Evolutionary conservation across 352 stramenopile species (phyloP), one percentile per base, ranked within the genome.

Genomic region (Pythium guiyangense): DNA sequence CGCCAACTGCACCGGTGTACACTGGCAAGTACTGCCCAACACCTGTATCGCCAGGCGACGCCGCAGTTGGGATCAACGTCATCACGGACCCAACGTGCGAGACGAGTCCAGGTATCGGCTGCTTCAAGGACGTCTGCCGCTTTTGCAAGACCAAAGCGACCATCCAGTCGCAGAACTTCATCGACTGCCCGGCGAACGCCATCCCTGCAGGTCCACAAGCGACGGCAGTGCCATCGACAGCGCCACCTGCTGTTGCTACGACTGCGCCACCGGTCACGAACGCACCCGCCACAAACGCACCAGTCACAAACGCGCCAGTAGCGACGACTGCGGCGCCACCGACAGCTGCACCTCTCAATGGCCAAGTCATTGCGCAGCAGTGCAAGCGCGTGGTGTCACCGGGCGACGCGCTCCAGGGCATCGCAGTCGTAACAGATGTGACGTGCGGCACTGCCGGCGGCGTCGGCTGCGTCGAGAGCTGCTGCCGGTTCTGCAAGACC

Each of bases 401-500:
- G 15, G 56, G 39, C 10, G 60, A 64, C 31, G 15, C 35, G 4
- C 20, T 49, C 20, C 18, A 34, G 12, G 56, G 60, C 15, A 54
- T 67, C 18, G 26, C 20, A 8, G 37, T 60, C 34, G n/a, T 54
- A 20, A 59, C 51, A 2, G 56, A 67, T 35, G 10, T 26, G 8
- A 51, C 51, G 4, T 67, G 55, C 22, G 22, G 11, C 15, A 27
- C 18, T 3, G n/a, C 55, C 0, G 34, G 22, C 4, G 44, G 44
- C 3, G 44, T 55, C 9, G 58, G 58, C 1, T 59, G 58, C 18
- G 17, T 46, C 10, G 46, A 44, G 2, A 26, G 10, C 18, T 40
- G n/a, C 22, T 63, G 57, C n/a, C 57, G 58, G 20, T 59, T 56
- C 35, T 64, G 58, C 45, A 59, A 63, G 37, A 52, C 27, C 6